Conservation (phyloP, 2,329 filamentous ascomycete species). For the Penicillium expansum region DNA sequence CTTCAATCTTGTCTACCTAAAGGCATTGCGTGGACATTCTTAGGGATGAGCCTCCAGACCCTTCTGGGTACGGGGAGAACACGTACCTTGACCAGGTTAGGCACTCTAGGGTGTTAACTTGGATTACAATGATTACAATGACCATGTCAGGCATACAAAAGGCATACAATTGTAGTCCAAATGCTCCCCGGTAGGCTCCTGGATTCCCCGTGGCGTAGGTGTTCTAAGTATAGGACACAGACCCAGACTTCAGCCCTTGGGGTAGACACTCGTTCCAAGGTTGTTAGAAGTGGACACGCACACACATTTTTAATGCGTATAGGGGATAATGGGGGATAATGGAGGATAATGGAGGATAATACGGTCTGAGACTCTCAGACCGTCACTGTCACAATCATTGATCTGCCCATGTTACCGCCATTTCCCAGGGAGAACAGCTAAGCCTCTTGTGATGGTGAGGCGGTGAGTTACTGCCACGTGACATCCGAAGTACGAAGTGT, state of each 20-base stretch:
- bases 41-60: slow-evolving; percentile 4
- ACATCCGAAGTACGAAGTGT: background rate
- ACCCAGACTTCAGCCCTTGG: slow-evolving; percentile 4
- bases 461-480: background rate
- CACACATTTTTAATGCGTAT: background rate
- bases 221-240: slow-evolving; percentile 13
- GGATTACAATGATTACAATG: background rate
- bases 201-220: slow-evolving; percentile 1
- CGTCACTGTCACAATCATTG: background rate
- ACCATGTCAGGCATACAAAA: background rate
- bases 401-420: slow-evolving; percentile 10
- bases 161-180: background rate
- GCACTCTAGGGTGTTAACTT: background rate
- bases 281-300: background rate
- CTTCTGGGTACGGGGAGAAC: slow-evolving; percentile 5
- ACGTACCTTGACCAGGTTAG: slow-evolving; percentile 2
- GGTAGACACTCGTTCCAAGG: slow-evolving; percentile 1
- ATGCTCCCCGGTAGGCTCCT: background rate
- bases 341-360: no score
- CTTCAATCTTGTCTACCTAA: slow-evolving; percentile 7
- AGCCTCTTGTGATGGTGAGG: background rate
- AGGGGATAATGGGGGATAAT: no score
- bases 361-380: background rate
- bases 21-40: slow-evolving; percentile 9
- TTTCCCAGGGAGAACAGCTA: background rate